phyloP scores from a whole-genome alignment of 345 rosid species.

The Turritis glabra region DNA sequence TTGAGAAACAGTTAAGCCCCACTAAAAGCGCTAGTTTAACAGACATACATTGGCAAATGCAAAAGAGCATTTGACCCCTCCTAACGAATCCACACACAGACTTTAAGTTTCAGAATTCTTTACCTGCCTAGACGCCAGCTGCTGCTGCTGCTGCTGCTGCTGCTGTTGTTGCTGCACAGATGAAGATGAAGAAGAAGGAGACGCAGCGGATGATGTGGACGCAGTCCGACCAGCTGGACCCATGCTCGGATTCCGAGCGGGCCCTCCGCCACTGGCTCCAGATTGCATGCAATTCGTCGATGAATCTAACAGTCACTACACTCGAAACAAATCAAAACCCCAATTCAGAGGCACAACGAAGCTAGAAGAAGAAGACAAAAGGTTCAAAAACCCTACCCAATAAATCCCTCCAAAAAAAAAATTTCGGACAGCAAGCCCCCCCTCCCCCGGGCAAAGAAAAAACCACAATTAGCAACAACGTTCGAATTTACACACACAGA shows the following conservation, averaged over 20 bases:
- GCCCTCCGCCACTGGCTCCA: slow-evolving; percentile 78
- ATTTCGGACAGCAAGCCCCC: slow-evolving; percentile 24
- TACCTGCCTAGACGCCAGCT: slow-evolving; percentile 75
- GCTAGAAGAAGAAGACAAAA: not conserved
- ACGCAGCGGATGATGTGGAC: slow-evolving; percentile 86
- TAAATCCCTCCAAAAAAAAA: slow-evolving; percentile 54
- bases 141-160: slow-evolving; percentile 65
- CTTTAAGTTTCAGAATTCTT: slow-evolving; percentile 8
- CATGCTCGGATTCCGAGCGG: slow-evolving; percentile 66
- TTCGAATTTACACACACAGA: slow-evolving; percentile 39
- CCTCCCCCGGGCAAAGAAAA: slow-evolving; percentile 28
- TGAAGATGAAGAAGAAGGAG: slow-evolving; percentile 96
- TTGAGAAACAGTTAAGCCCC: not conserved
- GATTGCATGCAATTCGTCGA: slow-evolving; percentile 70
- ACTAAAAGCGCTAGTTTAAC: slow-evolving; percentile 4
- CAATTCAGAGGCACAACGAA: slow-evolving; percentile 14
- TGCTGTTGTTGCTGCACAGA: slow-evolving; percentile 72
- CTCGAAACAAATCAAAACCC: slow-evolving; percentile 3
- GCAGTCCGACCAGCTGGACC: slow-evolving; percentile 76
- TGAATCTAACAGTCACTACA: slow-evolving; percentile 27
- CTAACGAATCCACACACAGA: not conserved
- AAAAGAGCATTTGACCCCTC: not conserved
- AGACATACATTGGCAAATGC: not conserved
- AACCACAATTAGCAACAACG: slow-evolving; percentile 63
- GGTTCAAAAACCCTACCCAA: slow-evolving; percentile 35